These are phyloP conservation scores for Exophiala sp. DNA, from an alignment of 2,329 filamentous ascomycete genomes.

Conservation along the genomic window DNA sequence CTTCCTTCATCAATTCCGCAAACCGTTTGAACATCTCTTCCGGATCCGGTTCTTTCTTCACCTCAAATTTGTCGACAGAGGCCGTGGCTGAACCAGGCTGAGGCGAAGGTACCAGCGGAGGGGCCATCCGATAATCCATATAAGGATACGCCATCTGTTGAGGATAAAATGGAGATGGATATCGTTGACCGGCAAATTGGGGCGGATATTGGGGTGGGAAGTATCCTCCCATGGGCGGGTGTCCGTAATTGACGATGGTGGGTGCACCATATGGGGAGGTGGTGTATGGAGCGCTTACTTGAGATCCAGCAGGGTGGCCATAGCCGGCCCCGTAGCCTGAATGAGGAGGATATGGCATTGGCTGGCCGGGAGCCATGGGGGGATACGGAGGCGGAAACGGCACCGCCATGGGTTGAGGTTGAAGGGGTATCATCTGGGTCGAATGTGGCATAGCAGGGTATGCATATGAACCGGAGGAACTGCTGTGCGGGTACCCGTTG, in stretches of 20 bases:
- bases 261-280: constrained; percentile 32
- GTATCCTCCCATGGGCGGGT: constrained; percentile 29
- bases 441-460: constrained; percentile 30
- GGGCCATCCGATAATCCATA: constrained; percentile 24
- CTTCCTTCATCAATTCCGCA: constrained; percentile 48
- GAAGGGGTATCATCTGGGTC: constrained; percentile 25
- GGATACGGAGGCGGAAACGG: constrained; percentile 19
- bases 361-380: constrained; percentile 14
- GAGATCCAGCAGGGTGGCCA: constrained; percentile 19
- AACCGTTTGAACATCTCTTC: constrained; percentile 55
- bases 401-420: constrained; percentile 21
- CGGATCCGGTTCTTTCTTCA: constrained; percentile 48
- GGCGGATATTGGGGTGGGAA: constrained; percentile 34
- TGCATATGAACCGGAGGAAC: constrained; percentile 37
- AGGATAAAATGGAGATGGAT: constrained; percentile 34
- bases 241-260: constrained; percentile 37
- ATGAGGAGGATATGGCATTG: constrained; percentile 20
- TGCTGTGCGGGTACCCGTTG: constrained; percentile 37
- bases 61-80: constrained; percentile 32
- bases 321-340: constrained; percentile 12
- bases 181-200: constrained; percentile 28
- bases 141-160: constrained; percentile 32
- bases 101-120: constrained; percentile 33
- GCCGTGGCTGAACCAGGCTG: constrained; percentile 34
- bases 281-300: constrained; percentile 27